A percentile compares a stretch with the other conserved stretches of the same genome.
Evolutionary conservation across 2,329 filamentous ascomycete genomes (phyloP).

Genomic region (Stemphylium beticola): DNA sequence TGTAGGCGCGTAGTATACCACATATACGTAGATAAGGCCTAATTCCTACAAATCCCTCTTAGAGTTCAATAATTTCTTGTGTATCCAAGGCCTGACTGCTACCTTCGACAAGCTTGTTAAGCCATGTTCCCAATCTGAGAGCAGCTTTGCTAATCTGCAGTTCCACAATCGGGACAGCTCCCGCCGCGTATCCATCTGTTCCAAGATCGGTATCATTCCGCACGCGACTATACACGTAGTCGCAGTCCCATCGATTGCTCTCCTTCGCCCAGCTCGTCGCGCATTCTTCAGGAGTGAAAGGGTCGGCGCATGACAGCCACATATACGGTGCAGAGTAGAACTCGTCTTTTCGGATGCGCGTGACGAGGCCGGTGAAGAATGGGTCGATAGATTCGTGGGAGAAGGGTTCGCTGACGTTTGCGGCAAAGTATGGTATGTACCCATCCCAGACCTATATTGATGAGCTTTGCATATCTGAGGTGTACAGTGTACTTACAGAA

Average conservation of each 20-base stretch:
- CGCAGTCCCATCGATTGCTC: conserved; percentile 49
- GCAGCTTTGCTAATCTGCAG: conserved; percentile 52
- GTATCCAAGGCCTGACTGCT: conserved; percentile 4
- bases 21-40: too few species aligned
- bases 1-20: too few species aligned
- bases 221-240: conserved; percentile 47
- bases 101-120: conserved; percentile 44
- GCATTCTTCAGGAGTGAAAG: conserved; percentile 40
- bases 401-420: conserved; percentile 41
- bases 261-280: conserved; percentile 49
- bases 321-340: conserved; percentile 46
- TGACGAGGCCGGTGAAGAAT: conserved; percentile 44
- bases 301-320: conserved; percentile 48
- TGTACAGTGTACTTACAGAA: conserved; percentile 34
- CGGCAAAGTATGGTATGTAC: conserved; percentile 48
- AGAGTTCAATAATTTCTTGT: conserved; percentile 29
- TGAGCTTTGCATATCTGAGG: conserved; percentile 11
- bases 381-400: conserved; percentile 46
- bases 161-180: conserved; percentile 50
- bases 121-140: conserved; percentile 48
- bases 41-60: background rate
- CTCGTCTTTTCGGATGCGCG: conserved; percentile 43
- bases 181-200: conserved; percentile 46
- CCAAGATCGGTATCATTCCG: conserved; percentile 44
- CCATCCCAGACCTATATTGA: conserved; percentile 48